Conservation (phyloP, 163 green algal genomes). For the Scenedesmus sp. region DNA sequence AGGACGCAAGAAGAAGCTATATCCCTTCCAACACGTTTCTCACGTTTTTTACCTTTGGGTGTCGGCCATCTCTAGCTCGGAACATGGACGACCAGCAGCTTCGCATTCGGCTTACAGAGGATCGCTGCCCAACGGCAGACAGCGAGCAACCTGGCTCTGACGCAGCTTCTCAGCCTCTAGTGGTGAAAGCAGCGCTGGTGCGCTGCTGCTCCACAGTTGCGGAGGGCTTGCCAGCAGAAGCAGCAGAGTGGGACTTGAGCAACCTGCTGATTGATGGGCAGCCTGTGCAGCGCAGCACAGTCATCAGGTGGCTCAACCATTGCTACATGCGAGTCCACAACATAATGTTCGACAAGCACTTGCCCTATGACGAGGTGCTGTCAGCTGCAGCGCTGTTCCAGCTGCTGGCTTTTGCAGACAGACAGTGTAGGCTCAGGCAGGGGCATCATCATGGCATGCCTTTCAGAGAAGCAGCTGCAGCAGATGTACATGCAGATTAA, state of each 20-base stretch:
- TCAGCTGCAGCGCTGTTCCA: neutral
- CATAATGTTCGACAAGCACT: neutral
- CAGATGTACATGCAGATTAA: neutral
- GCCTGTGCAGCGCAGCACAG: neutral
- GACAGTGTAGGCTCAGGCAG: neutral
- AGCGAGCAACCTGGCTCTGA: neutral
- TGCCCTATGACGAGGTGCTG: neutral
- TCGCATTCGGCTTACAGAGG: neutral
- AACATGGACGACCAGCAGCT: neutral
- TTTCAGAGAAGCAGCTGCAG: neutral
- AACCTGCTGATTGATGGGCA: neutral
- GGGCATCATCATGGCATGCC: neutral
- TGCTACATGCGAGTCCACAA: neutral
- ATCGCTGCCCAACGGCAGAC: neutral
- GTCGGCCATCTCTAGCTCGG: neutral
- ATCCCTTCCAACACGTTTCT: neutral
- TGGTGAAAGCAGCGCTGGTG: neutral
- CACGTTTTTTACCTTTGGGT: neutral
- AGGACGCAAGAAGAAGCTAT: too few species aligned
- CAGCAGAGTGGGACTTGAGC: neutral
- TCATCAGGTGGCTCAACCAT: neutral
- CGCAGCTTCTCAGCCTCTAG: neutral
- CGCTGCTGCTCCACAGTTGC: neutral
- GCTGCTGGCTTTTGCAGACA: constrained; percentile 3
- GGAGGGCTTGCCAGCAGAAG: neutral